Evolutionary conservation across 2,329 filamentous ascomycete species (phyloP).

Genomic region (Verticillium nubilum): DNA sequence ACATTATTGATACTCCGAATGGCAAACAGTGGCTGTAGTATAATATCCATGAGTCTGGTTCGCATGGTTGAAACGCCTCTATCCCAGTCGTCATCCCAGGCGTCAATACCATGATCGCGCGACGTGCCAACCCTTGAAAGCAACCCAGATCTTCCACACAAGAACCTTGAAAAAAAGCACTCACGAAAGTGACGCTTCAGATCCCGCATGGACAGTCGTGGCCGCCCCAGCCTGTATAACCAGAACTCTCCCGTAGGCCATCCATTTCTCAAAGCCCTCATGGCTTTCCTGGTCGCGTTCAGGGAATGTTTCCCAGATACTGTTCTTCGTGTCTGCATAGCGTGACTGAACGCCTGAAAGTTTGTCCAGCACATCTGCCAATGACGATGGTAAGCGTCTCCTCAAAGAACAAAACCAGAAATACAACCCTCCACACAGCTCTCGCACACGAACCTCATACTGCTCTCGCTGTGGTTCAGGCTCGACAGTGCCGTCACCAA

Average conservation of each 20-base stretch:
- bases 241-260: slow-evolving; percentile 28
- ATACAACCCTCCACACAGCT: slow-evolving; percentile 36
- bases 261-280: slow-evolving; percentile 32
- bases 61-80: not conserved
- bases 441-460: slow-evolving; percentile 30
- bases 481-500: slow-evolving; percentile 28
- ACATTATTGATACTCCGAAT: not conserved
- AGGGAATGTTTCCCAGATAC: slow-evolving; percentile 36
- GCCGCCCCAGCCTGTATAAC: slow-evolving; percentile 32
- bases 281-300: slow-evolving; percentile 22
- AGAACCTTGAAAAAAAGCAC: not conserved
- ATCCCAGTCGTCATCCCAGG: not conserved
- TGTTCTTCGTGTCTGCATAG: slow-evolving; percentile 21
- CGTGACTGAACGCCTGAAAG: not conserved
- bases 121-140: not conserved
- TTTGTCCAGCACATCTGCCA: slow-evolving; percentile 11
- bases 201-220: not conserved
- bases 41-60: not conserved
- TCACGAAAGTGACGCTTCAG: not conserved
- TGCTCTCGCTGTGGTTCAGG: slow-evolving; percentile 29
- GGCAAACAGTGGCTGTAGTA: not conserved
- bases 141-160: not conserved
- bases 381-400: slow-evolving; percentile 31
- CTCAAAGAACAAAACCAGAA: slow-evolving; percentile 37
- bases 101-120: not conserved